Base-by-base conservation (phyloP, 2,329 filamentous ascomycete genomes). In the Pseudogymnoascus sp. region DNA sequence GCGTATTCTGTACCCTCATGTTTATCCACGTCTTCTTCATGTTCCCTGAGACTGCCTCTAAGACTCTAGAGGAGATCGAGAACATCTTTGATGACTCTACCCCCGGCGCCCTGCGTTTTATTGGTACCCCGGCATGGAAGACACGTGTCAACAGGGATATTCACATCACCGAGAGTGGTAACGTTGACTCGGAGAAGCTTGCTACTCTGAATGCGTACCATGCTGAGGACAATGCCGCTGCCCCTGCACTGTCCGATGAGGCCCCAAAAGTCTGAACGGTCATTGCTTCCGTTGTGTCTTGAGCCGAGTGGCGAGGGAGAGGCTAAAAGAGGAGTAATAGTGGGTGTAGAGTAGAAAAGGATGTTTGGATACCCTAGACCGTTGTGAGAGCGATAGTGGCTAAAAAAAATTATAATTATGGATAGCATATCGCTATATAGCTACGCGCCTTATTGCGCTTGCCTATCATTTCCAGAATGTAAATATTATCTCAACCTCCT, bases 11-110 rank as follows among this genome's bases (percentile, higher is more conserved):
- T 64, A 71, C 73, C n/a, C 65, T 70, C 35, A 79, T 79, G 70
- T 77, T 79, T 60, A 66, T 77, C 58, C 78, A 81, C 64, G 75
- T 77, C 26, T 77, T 78, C 67, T 82, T 83, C 64, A 65, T 77
- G 56, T 83, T 82, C 71, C 80, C 80, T 0, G 80, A 83, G 69
- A 83, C 80, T 0, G 74, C 75, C 21, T 77, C 78, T 58, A 81
- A 81, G 71, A 77, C 77, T 0, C 73, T 82, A 1, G 80, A 83
- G 63, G 79, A 82, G 63, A 75, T 79, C 1, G 76, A 78, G 56
- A 70, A 71, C 38, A 77, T 80, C 59, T 81, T 81, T 2, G 45
- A 88, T 88, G 84, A 73, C 70, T 60, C 67, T 76, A 26, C 13
- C 15, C 59, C 59, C 21, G 48, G 48, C 28, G 30, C 37, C 18